Evolutionary conservation across 1,284 basidiomycete species (phyloP).

Genomic region (Apiotrichum gamsii): DNA sequence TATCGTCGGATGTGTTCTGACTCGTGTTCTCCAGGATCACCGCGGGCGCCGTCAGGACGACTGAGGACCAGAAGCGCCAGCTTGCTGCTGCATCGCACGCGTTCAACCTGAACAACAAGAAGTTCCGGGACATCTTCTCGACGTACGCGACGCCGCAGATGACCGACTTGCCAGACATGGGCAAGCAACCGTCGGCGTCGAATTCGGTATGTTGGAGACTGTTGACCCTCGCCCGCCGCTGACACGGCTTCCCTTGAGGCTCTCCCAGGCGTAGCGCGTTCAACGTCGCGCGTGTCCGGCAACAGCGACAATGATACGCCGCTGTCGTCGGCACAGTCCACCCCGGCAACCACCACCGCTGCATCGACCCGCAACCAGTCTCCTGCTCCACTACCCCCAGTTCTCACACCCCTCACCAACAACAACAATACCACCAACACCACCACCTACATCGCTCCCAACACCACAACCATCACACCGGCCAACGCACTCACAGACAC

Average conservation of each 20-base stretch:
- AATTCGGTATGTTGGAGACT: constrained; percentile 11
- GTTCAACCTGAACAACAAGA: constrained; percentile 73
- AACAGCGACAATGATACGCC: constrained; percentile 2
- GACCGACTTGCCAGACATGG: constrained; percentile 82
- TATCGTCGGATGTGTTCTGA: background rate
- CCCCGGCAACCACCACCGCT: constrained; percentile 4
- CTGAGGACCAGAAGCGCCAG: constrained; percentile 68
- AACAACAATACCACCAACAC: background rate
- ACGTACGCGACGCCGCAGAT: constrained; percentile 66
- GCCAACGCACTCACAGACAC: background rate
- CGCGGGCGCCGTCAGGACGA: constrained; percentile 77
- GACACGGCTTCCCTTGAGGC: constrained; percentile 8
- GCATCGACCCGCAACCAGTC: constrained; percentile 2
- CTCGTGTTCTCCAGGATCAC: constrained; percentile 69
- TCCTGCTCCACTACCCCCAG: background rate
- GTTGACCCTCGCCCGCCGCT: background rate
- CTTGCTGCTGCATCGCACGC: constrained; percentile 74
- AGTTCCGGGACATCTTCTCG: constrained; percentile 75
- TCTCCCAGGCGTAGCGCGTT: constrained; percentile 7
- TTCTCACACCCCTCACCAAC: no score
- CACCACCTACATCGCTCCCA: no score
- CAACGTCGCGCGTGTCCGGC: background rate
- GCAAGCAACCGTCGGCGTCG: constrained; percentile 33
- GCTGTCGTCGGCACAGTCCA: constrained; percentile 5
- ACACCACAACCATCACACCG: background rate